Percentiles rank a stretch among this genome's conserved stretches.
Conservation (phyloP, 176 grass and related monocot species). For the Cymbopogon citratus region DNA sequence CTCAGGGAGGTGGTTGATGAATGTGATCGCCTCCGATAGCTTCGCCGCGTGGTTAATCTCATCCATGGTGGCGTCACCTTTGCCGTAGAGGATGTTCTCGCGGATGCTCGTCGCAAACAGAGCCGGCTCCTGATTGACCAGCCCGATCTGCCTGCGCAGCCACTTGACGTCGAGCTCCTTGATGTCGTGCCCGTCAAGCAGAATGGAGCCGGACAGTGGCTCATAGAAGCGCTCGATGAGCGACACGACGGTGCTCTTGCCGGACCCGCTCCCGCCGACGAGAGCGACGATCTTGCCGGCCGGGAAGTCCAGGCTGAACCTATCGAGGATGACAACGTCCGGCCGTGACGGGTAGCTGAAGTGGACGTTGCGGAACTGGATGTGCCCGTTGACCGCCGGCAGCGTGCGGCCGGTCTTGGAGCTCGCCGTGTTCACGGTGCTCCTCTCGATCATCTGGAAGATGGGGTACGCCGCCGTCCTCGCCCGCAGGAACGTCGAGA, state of each 20-base stretch:
- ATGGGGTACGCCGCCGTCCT: conserved; percentile 80
- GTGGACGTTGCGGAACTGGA: conserved; percentile 54
- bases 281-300: conserved; percentile 77
- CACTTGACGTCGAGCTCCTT: conserved; percentile 83
- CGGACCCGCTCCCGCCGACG: conserved; percentile 84
- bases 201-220: conserved; percentile 49
- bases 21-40: conserved; percentile 78
- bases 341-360: conserved; percentile 91
- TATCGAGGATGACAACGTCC: conserved; percentile 69
- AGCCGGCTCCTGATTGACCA: conserved; percentile 93
- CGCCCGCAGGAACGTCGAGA: conserved; percentile 82
- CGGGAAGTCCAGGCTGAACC: conserved; percentile 70
- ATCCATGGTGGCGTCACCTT: conserved; percentile 58
- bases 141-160: conserved; percentile 81
- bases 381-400: conserved; percentile 54
- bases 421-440: conserved; percentile 53
- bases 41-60: conserved; percentile 76
- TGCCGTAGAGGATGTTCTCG: conserved; percentile 96
- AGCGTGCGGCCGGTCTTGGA: conserved; percentile 47
- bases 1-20: conserved; percentile 85
- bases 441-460: conserved; percentile 98
- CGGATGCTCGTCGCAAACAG: conserved; percentile 96
- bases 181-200: conserved; percentile 64
- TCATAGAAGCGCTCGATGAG: conserved; percentile 98
- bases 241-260: conserved; percentile 93